Evolutionary conservation across 257 asterid species (phyloP).

Genomic region (Nicotiana sylvestris): DNA sequence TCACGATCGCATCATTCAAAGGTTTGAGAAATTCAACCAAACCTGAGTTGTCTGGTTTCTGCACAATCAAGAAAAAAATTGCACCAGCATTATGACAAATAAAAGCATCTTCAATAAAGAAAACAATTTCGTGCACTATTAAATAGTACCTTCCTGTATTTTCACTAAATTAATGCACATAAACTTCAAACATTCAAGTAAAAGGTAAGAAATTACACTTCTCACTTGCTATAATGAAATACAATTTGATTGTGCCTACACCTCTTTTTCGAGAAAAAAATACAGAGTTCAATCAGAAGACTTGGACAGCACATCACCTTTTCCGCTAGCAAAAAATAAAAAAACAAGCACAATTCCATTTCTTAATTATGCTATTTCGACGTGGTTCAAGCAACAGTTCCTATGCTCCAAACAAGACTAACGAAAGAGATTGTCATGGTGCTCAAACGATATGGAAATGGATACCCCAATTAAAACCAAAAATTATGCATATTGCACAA

Average conservation of each 20-base stretch:
- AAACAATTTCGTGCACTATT: not conserved
- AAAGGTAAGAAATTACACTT: not conserved
- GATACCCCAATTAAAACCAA: not conserved
- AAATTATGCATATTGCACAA: not conserved
- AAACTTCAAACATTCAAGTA: not conserved
- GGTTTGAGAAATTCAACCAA: slow-evolving; percentile 81
- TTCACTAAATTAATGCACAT: not conserved
- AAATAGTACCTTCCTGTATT: not conserved
- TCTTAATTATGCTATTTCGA: not conserved
- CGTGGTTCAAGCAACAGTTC: not conserved
- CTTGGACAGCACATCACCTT: not conserved
- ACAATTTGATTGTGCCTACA: not conserved
- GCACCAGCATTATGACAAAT: not conserved
- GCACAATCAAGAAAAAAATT: slow-evolving; percentile 23
- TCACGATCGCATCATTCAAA: slow-evolving; percentile 60
- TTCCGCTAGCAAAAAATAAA: not conserved
- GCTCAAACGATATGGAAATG: not conserved
- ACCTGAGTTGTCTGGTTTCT: slow-evolving; percentile 85
- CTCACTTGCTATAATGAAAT: not conserved
- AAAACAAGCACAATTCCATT: not conserved
- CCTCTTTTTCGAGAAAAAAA: not conserved
- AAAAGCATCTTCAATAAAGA: not conserved
- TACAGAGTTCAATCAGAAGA: not conserved
- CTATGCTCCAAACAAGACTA: not conserved
- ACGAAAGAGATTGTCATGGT: not conserved